phyloP scores from a whole-genome alignment of 2,329 filamentous ascomycete genomes.

The Verticillium nubilum region DNA sequence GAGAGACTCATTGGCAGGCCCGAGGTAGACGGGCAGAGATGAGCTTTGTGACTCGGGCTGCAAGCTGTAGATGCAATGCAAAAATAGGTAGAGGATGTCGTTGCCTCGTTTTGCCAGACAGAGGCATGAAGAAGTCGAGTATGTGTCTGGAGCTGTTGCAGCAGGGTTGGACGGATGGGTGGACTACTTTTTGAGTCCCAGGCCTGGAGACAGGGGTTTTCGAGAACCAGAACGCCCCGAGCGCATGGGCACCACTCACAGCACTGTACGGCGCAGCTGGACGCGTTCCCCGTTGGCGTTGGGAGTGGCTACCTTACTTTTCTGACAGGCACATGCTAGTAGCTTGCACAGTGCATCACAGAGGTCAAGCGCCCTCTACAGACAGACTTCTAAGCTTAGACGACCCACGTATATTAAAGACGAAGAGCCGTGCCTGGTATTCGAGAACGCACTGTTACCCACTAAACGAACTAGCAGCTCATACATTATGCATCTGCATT shows the following conservation, averaged over 20 bases:
- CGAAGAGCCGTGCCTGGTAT: neutral
- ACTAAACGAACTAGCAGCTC: neutral
- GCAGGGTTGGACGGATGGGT: neutral
- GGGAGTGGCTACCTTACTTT: neutral
- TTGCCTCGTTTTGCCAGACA: neutral
- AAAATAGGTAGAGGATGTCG: neutral
- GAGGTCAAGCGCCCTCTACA: neutral
- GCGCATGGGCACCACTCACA: neutral
- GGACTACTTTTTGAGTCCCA: neutral
- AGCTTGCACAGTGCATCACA: neutral
- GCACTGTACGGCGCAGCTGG: neutral
- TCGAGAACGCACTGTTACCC: neutral
- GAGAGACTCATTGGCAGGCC: conserved; percentile 11
- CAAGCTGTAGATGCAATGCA: neutral
- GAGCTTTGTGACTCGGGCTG: neutral
- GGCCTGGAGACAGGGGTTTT: neutral
- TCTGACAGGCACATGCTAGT: neutral
- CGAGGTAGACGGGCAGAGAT: neutral
- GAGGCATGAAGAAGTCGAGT: neutral
- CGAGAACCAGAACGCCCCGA: neutral
- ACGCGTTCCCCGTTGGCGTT: neutral
- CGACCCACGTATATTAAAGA: too few relatives aligned
- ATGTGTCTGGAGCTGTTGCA: neutral
- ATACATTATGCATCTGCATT: neutral
- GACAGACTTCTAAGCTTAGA: neutral